Evolutionary conservation across 768 basidiomycete genomes (phyloP).

Genomic region (Tulasnella sp.): DNA sequence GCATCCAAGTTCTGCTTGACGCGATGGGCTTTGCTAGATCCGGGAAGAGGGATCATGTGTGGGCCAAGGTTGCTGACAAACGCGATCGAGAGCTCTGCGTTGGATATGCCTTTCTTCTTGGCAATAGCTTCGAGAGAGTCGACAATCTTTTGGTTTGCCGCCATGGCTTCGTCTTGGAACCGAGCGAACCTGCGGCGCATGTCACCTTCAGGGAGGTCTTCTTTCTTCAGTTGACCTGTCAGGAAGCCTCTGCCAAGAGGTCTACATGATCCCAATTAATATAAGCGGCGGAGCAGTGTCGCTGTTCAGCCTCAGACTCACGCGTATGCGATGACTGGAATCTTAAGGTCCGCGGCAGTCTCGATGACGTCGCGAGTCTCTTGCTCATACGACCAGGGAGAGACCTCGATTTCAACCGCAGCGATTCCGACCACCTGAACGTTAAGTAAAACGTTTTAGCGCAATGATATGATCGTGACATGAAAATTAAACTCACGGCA

Average conservation of each 20-base stretch:
- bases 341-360: conserved; percentile 41
- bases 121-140: conserved; percentile 25
- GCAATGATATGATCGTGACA: background rate
- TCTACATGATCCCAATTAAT: background rate
- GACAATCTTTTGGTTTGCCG: conserved; percentile 28
- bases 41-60: conserved; percentile 23
- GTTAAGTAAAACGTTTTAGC: background rate
- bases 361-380: conserved; percentile 31
- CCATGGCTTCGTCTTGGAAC: conserved; percentile 27
- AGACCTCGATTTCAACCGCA: too few relatives aligned
- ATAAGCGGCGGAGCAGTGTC: background rate
- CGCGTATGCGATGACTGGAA: conserved; percentile 51
- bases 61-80: conserved; percentile 25
- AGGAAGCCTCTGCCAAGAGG: conserved; percentile 22
- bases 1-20: conserved; percentile 38
- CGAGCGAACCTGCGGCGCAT: conserved; percentile 22
- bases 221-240: conserved; percentile 24
- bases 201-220: conserved; percentile 28
- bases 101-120: conserved; percentile 26
- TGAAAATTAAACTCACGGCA: conserved; percentile 20
- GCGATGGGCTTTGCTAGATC: conserved; percentile 30
- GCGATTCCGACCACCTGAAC: conserved; percentile 23
- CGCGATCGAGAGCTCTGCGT: conserved; percentile 31
- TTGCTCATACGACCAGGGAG: conserved; percentile 26
- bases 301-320: conserved; percentile 14